These are phyloP conservation scores for Naegleria lovaniensis DNA, from an alignment of 208 protist genomes.

Conservation along the genomic window DNA sequence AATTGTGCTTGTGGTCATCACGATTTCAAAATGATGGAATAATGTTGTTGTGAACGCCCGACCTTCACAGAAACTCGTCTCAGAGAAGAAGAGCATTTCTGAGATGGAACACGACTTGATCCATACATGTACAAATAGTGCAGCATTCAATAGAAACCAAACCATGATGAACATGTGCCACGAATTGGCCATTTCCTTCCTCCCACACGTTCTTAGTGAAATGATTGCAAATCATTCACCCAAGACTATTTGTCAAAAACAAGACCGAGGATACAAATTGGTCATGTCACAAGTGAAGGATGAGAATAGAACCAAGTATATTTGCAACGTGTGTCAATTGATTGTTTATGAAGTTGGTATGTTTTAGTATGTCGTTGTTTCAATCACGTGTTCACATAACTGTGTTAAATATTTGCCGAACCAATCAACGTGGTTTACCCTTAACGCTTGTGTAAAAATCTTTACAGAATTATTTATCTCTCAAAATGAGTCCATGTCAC, in stretches of 20 bases:
- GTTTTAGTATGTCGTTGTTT: no score
- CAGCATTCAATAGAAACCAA: neutral
- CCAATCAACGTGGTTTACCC: no score
- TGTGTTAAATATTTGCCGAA: no score
- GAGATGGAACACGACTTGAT: neutral
- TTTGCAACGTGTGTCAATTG: neutral
- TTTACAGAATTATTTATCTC: neutral
- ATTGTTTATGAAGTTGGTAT: neutral
- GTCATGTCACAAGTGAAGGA: neutral
- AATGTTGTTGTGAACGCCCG: no score
- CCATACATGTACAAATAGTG: neutral
- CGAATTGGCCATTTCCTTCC: neutral
- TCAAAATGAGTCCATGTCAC: neutral
- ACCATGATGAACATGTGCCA: neutral
- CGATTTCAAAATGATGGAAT: no score
- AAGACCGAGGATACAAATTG: neutral
- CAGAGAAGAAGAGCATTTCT: neutral
- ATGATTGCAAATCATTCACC: neutral
- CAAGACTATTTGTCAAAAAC: neutral
- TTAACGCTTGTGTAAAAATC: no score
- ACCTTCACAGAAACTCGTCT: neutral
- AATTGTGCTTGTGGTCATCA: no score
- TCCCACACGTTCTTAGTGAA: neutral
- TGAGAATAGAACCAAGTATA: neutral
- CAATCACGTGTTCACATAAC: no score